Evolutionary conservation across 148 eudicot species (phyloP), one percentile per base, ranked within the genome.

Genomic region (Dysphania ambrosioides): DNA sequence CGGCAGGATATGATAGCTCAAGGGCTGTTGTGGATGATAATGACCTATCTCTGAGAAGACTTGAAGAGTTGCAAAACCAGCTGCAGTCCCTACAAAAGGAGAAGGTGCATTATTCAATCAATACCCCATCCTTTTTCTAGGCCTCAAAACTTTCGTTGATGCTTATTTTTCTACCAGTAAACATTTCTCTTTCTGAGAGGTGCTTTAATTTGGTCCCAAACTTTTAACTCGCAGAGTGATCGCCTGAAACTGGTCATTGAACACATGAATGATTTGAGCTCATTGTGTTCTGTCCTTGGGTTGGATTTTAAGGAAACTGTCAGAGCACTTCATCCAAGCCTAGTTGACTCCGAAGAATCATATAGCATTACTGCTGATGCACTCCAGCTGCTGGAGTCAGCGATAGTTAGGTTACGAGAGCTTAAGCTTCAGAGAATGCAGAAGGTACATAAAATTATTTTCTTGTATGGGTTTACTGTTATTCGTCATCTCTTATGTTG

Each of bases 371-470:
- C 85, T 66, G 80, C 75, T 41, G 82, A 68, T 34, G 86, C 86
- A n/a, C 72, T 86, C 26, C 74, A 88, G 76, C 77, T 35, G 72
- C 73, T 86, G 82, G 80, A 58, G 76, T 53, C 74, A 55, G 74
- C 81, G 13, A 83, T 88, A 69, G 58, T 80, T 35, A 78, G 75
- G 44, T 69, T 88, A 72, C 82, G 83, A 72, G 88, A 84, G 70
- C 75, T 83, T 32, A 88, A 88, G 82, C 72, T 84, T 67, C 88
- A 86, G 72, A 82, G 84, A 61, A 88, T 88, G 91, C 87, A 88
- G 64, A 82, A 75, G 88, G 91, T 82, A 82, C 47, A 38, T 7
- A 61, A 8, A 57, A 71, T 23, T 5, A 10, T 12, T 44, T 0
- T 41, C 27, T 68, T 71, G 29, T 16, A 59, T 31, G 60, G 56